Evolutionary conservation across 305 asterid species (phyloP), one percentile per base, ranked within the genome.

Genomic region (Plantago coronopus): DNA sequence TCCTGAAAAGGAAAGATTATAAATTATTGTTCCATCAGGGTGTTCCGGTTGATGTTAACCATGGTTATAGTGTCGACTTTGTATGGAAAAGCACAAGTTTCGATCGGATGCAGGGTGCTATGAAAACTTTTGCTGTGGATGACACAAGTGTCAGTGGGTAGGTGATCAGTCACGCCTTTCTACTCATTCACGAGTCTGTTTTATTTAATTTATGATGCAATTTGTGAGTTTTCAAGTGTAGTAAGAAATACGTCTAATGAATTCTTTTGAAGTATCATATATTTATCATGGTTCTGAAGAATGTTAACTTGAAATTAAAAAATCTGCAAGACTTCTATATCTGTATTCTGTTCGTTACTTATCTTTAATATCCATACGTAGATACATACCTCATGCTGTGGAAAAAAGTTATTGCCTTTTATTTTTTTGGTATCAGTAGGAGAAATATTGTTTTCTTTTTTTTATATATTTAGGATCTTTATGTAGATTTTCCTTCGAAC

Each of bases 11-110:
- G 25, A 46, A 51, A 59, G 59, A 42, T 19, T 50, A 66, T 72
- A 67, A 69, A 58, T 55, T 54, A 22, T 46, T 72, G 50, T 51
- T 70, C 44, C 73, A 67, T 60, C 86, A 94, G 99, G 97, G 97
- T 65, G 95, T 81, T 72, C 96, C 99, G 37, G 82, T 84, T 55
- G 99, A 94, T 74, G 73, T 90, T 72, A 84, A 69, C 81, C 95
- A 94, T 77, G 97, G 99, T 65, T 80, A 86, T 69, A 94, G 91
- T 22, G 97, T 94, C 38, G 99, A 94, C 70, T 94, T 94, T 80
- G 99, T 94, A 18, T 94, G 99, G 99, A 94, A 94, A 78, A 94
- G 97, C 81, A 94, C 99, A 42, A 94, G 99, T 79, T 94, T 94
- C 78, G 99, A 94, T 69, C 90, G 99, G 77, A 90, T 90, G 99